Evolutionary conservation across 805 yeast genomes (phyloP).

Genomic region (Sugiyamaella marilandica): DNA sequence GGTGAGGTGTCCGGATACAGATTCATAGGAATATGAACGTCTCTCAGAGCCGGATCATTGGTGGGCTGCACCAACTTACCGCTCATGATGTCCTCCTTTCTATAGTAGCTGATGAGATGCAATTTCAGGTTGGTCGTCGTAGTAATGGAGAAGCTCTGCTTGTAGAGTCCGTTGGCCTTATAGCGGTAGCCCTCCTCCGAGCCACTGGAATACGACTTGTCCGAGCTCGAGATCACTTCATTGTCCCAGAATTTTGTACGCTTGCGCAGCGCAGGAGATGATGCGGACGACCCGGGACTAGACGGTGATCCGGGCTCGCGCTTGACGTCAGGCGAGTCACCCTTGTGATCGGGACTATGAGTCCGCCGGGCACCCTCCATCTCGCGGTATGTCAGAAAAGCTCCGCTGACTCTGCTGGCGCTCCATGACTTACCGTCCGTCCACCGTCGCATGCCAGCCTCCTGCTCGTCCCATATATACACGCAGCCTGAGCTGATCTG

Average conservation of each 20-base stretch:
- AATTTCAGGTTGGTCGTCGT: constrained; percentile 48
- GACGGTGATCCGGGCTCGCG: neutral
- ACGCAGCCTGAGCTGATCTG: constrained; percentile 55
- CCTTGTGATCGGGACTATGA: constrained; percentile 5
- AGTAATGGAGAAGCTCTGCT: constrained; percentile 58
- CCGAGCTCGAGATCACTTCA: constrained; percentile 2
- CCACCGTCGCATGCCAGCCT: constrained; percentile 71
- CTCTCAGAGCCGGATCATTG: constrained; percentile 37
- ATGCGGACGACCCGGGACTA: neutral
- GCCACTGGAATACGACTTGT: neutral
- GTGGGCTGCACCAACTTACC: constrained; percentile 40
- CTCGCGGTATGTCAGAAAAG: constrained; percentile 59
- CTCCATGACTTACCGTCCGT: constrained; percentile 74
- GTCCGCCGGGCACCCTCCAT: constrained; percentile 38
- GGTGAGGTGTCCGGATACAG: constrained; percentile 34
- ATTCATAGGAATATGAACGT: constrained; percentile 33
- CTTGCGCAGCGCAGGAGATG: constrained; percentile 11
- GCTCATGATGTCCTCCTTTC: constrained; percentile 27
- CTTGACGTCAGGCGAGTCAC: neutral
- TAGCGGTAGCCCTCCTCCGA: constrained; percentile 34
- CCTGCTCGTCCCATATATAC: constrained; percentile 67
- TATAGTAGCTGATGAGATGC: constrained; percentile 57
- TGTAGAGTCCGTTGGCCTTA: constrained; percentile 51
- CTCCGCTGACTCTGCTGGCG: constrained; percentile 63
- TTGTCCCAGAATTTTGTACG: constrained; percentile 11